Evolutionary conservation across 352 stramenopile species (phyloP).

Genomic region (Thalassiosira mediterranea): DNA sequence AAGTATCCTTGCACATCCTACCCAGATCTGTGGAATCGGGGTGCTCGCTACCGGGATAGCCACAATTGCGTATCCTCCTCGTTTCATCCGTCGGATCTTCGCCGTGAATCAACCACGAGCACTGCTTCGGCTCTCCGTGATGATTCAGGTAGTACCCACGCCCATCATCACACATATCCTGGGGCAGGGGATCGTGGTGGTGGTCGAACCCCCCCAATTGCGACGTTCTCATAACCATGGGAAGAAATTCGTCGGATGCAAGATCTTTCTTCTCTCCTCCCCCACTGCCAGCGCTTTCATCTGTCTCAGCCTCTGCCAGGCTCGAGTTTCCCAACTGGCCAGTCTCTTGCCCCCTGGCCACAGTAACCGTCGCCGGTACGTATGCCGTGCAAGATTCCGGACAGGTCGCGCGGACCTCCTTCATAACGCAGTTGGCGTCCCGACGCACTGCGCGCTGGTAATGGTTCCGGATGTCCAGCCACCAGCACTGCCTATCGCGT

Average conservation of each 20-base stretch:
- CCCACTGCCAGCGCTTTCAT: neutral
- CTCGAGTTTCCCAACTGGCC: too few species aligned
- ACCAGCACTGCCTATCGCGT: constrained; percentile 6
- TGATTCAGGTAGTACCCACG: constrained; percentile 40
- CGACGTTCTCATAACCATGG: neutral
- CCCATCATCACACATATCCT: constrained; percentile 31
- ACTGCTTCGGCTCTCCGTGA: constrained; percentile 12
- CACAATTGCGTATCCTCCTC: constrained; percentile 35
- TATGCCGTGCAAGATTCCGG: constrained; percentile 28
- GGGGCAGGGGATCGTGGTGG: constrained; percentile 3
- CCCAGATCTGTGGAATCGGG: constrained; percentile 29
- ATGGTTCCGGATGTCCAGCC: constrained; percentile 23
- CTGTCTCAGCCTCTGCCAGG: too few species aligned
- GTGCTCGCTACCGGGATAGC: too few species aligned
- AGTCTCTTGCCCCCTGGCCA: too few species aligned
- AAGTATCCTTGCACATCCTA: constrained; percentile 41
- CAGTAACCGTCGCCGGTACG: neutral
- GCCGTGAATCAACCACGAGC: constrained; percentile 28
- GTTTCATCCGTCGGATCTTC: constrained; percentile 29
- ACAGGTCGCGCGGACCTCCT: constrained; percentile 2
- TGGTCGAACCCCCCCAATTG: neutral
- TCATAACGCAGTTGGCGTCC: constrained; percentile 25
- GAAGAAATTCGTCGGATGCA: too few species aligned
- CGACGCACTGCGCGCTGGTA: constrained; percentile 15
- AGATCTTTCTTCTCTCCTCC: neutral